Evolutionary conservation across 2,329 filamentous ascomycete genomes (phyloP).

Genomic region (Neopestalotiopsis sp.): DNA sequence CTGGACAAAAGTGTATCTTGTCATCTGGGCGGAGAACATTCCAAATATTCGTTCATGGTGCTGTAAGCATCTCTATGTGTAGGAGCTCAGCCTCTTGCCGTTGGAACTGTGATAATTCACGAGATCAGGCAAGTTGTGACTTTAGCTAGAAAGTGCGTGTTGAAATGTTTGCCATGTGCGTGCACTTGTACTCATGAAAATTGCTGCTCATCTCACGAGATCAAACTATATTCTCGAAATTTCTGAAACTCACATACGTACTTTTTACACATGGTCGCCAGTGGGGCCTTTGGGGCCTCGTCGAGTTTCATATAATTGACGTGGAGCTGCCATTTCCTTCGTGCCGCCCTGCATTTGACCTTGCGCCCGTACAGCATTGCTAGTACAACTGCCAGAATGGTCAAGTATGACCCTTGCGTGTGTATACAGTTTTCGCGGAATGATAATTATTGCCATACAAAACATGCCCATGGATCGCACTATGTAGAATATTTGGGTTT

Average conservation of each 20-base stretch:
- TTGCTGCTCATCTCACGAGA: background rate
- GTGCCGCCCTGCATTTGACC: background rate
- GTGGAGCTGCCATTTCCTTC: background rate
- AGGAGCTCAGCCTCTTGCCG: no score
- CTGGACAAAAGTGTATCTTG: background rate
- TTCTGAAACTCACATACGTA: conserved; percentile 1
- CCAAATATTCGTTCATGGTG: background rate
- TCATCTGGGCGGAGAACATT: background rate
- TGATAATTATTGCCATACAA: background rate
- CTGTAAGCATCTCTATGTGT: background rate
- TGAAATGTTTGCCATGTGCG: background rate
- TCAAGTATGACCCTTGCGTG: background rate
- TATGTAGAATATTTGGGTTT: background rate
- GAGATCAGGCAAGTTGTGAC: background rate
- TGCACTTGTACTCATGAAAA: background rate
- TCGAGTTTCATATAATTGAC: background rate
- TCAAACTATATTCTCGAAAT: background rate
- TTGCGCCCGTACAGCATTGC: background rate
- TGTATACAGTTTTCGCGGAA: background rate
- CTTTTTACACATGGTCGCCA: background rate
- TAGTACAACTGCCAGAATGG: background rate
- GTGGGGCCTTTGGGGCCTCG: background rate
- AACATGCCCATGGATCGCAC: background rate
- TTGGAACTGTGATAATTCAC: no score
- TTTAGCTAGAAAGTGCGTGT: background rate